Conservation (phyloP, 2,329 filamentous ascomycete genomes). For the Penicillium sp. region DNA sequence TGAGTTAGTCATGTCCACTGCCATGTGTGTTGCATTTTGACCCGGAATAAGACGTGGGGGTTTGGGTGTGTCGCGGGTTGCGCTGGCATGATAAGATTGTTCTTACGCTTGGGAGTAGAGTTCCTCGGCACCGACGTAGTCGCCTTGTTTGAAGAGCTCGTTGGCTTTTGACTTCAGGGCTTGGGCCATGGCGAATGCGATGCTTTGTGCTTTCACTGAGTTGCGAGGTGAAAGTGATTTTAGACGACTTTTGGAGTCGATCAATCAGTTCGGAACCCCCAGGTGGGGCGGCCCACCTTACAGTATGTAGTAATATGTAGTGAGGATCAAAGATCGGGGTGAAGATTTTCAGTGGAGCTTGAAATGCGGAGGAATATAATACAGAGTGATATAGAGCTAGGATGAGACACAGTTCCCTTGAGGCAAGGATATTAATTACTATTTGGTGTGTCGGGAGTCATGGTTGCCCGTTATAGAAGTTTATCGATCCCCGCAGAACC, state of each 20-base stretch:
- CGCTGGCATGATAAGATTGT: not conserved
- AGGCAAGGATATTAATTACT: not conserved
- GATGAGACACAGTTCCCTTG: too few relatives aligned
- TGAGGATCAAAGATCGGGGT: not conserved
- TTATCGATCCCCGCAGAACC: conserved; percentile 37
- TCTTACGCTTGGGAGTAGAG: conserved; percentile 48
- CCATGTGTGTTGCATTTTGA: not conserved
- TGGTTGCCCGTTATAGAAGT: conserved; percentile 28
- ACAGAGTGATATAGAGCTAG: not conserved
- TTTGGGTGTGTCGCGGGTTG: not conserved
- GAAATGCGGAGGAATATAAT: not conserved
- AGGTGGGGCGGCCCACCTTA: conserved; percentile 22
- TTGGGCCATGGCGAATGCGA: conserved; percentile 30
- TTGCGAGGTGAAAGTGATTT: not conserved
- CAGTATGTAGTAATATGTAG: conserved; percentile 2
- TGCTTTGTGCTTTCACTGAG: not conserved
- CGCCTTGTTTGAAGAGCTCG: conserved; percentile 46
- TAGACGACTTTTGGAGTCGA: conserved; percentile 7
- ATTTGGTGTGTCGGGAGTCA: not conserved
- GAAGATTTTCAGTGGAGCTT: conserved; percentile 1
- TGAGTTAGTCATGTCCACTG: not conserved
- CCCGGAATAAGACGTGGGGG: not conserved
- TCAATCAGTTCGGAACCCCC: conserved; percentile 17
- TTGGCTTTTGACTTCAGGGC: conserved; percentile 49
- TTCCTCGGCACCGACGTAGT: conserved; percentile 49